phyloP scores from a whole-genome alignment of 345 rosid species.

The Odontarrhena argentea region DNA sequence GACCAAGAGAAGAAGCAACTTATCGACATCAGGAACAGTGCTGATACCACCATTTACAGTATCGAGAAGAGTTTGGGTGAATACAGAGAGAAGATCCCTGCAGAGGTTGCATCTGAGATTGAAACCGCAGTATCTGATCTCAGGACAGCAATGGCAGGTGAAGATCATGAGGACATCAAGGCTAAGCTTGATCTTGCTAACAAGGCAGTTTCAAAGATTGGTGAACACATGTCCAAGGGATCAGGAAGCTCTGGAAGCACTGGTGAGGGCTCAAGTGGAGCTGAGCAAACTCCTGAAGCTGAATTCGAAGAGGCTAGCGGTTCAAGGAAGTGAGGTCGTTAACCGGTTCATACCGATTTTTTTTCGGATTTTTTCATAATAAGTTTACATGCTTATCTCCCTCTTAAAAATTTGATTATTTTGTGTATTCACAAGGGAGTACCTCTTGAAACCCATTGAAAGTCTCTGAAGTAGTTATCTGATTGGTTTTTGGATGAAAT shows the following conservation, averaged over 20 bases:
- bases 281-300: slow-evolving; percentile 58
- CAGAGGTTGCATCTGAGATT: slow-evolving; percentile 49
- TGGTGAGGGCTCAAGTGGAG: slow-evolving; percentile 39
- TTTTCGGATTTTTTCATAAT: slow-evolving; percentile 29
- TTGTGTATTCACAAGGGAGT: slow-evolving; percentile 28
- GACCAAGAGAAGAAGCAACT: slow-evolving; percentile 52
- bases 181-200: slow-evolving; percentile 57
- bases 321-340: slow-evolving; percentile 39
- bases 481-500: slow-evolving; percentile 23
- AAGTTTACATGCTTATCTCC: slow-evolving; percentile 27
- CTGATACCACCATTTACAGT: slow-evolving; percentile 52
- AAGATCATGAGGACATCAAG: slow-evolving; percentile 52
- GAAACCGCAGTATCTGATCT: slow-evolving; percentile 51
- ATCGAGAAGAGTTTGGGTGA: slow-evolving; percentile 55
- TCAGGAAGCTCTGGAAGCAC: slow-evolving; percentile 40
- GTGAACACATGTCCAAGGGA: slow-evolving; percentile 55
- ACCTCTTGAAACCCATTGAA: slow-evolving; percentile 26
- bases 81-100: slow-evolving; percentile 52
- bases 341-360: slow-evolving; percentile 13
- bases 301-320: slow-evolving; percentile 57
- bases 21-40: slow-evolving; percentile 48
- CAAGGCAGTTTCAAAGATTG: slow-evolving; percentile 62
- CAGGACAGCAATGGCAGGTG: slow-evolving; percentile 49
- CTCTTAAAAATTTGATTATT: slow-evolving; percentile 33
- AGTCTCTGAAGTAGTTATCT: slow-evolving; percentile 21